Evolutionary conservation across 139 green algal genomes (phyloP), one percentile per base, ranked within the genome.

Genomic region (Pseudopediastrum boryanum): DNA sequence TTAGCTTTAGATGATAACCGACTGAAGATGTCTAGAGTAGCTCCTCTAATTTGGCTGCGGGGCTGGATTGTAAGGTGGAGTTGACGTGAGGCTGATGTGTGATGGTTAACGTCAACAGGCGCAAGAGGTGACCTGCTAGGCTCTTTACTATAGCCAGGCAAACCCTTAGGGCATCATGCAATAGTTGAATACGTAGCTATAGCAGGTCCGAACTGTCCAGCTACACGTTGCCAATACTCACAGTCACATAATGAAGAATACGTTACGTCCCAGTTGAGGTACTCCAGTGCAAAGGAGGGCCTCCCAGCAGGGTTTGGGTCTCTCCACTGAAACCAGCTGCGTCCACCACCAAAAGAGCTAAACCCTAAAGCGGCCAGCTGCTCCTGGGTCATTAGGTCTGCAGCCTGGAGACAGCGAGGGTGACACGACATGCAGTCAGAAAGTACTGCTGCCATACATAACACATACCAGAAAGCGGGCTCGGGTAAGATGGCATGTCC

Each of bases 281-380:
- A 78, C 48, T 78, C 68, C 39, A 78, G 48, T 44, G 56, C 56
- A 41, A 77, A 25, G 13, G 69, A 77, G 21, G 69, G 69, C 38
- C 69, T 23, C 27, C 65, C 65, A 33, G 38, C 69, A n/a, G 69
- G 69, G 1, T 51, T 51, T 23, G 65, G 50, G 48, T 77, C 69
- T 38, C 31, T 71, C 74, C 81, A 90, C 65, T 86, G 78, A 76
- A 86, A 90, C 83, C 83, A 90, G 0, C 78, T 73, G 1, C 63
- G 68, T 0, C 81, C 80, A 35, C 69, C 61, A 3, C 23, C 23
- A n/a, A n/a, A n/a, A n/a, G n/a, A n/a, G 16, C 25, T 61, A 13
- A 62, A 79, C 2, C 75, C 64, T 3, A 76, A 27, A 19, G 83
- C 31, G n/a, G 27, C 58, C 1, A 80, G 50, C 61, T 80, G 74